These are phyloP conservation scores for Aspergillus sp. DNA, from an alignment of 2,329 filamentous ascomycete species.

Conservation along the genomic window DNA sequence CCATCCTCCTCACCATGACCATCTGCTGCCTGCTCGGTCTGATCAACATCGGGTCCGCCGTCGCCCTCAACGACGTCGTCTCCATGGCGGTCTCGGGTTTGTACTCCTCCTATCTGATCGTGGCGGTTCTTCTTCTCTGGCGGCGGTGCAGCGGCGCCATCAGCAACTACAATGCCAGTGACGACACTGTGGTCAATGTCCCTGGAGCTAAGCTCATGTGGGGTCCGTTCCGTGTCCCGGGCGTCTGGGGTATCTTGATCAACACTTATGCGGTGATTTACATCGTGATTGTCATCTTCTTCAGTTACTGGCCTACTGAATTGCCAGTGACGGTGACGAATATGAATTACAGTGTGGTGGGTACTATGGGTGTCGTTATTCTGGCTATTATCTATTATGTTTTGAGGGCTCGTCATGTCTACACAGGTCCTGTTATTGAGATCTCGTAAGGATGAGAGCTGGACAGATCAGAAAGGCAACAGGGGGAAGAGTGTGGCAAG, in stretches of 20 bases:
- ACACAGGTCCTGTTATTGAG: constrained; percentile 34
- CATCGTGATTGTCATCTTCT: constrained; percentile 50
- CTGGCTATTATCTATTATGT: constrained; percentile 46
- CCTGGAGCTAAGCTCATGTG: constrained; percentile 31
- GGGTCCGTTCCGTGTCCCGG: constrained; percentile 32
- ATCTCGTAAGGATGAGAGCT: neutral
- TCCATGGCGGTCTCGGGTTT: constrained; percentile 37
- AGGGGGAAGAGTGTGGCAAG: no score
- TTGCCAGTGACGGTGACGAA: constrained; percentile 39
- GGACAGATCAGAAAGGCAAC: no score
- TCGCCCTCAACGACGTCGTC: constrained; percentile 36
- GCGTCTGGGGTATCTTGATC: constrained; percentile 43
- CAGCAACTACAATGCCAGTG: constrained; percentile 17
- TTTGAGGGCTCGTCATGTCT: constrained; percentile 36
- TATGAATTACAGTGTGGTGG: constrained; percentile 52
- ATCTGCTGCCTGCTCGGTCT: constrained; percentile 32
- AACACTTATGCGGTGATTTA: constrained; percentile 50
- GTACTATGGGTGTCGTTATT: constrained; percentile 44
- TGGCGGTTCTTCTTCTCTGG: constrained; percentile 30
- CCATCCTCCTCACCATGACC: constrained; percentile 28
- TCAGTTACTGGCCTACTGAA: constrained; percentile 51
- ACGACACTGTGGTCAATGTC: constrained; percentile 26
- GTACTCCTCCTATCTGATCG: constrained; percentile 34
- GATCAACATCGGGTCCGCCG: constrained; percentile 36
- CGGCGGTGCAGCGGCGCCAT: constrained; percentile 28